Conservation (phyloP, 768 basidiomycete species). For the Suillus sp. region DNA sequence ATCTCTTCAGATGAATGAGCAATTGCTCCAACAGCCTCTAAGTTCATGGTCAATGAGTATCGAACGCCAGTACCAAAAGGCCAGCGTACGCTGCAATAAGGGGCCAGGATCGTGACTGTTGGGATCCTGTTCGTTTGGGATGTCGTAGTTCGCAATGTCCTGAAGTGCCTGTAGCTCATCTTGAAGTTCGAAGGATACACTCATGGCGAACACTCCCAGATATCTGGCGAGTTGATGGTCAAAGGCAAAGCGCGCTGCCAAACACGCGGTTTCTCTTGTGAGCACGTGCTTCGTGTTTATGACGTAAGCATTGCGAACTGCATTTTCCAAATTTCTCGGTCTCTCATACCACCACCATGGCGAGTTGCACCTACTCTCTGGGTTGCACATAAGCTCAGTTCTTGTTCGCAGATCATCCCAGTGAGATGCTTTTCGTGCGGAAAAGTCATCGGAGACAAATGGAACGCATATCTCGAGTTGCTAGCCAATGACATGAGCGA, state of each 20-base stretch:
- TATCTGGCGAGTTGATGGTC: conserved; percentile 3
- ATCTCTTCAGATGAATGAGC: conserved; percentile 78
- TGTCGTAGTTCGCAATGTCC: conserved; percentile 62
- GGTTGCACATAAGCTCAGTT: background rate
- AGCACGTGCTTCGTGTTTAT: conserved; percentile 30
- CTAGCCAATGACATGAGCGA: conserved; percentile 81
- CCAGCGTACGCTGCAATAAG: conserved; percentile 58
- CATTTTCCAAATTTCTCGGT: background rate
- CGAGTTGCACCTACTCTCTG: conserved; percentile 10
- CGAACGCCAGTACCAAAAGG: background rate
- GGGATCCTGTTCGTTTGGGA: conserved; percentile 69
- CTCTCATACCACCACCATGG: conserved; percentile 28
- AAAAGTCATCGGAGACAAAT: conserved; percentile 96
- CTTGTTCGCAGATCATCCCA: conserved; percentile 76
- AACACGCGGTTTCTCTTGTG: conserved; percentile 12
- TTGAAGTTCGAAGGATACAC: conserved; percentile 67
- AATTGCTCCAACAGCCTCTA: conserved; percentile 81
- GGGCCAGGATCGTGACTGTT: conserved; percentile 52
- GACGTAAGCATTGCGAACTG: conserved; percentile 16
- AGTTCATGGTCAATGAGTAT: conserved; percentile 17
- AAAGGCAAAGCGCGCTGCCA: conserved; percentile 17
- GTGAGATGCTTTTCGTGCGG: conserved; percentile 96
- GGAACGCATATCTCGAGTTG: conserved; percentile 85
- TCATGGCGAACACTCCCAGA: conserved; percentile 33
- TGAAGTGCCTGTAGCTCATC: conserved; percentile 72